Evolutionary conservation across 371 early-diverging fungal genomes (phyloP).

Genomic region (Haplosporangium sp.): DNA sequence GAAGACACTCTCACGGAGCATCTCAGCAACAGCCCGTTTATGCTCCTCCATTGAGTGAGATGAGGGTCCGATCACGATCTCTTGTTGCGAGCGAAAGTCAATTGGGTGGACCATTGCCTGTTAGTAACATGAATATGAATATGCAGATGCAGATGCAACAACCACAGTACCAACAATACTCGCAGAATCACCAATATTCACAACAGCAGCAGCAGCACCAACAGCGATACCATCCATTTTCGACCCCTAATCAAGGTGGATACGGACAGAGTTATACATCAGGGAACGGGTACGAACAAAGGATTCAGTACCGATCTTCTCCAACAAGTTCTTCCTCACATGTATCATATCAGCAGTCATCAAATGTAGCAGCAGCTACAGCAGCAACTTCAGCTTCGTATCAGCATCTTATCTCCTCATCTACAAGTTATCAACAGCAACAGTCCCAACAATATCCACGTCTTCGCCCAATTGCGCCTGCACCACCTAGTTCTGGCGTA

Average conservation of each 20-base stretch:
- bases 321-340: neutral
- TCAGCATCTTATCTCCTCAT: neutral
- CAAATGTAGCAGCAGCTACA: neutral
- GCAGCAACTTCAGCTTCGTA: constrained; percentile 1
- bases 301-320: neutral
- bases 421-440: constrained; percentile 13
- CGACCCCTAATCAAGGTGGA: neutral
- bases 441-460: constrained; percentile 5
- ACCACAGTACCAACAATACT: neutral
- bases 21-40: too few species aligned
- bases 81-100: constrained; percentile 12
- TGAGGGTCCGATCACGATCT: neutral
- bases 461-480: constrained; percentile 21
- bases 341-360: neutral
- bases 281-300: too few species aligned
- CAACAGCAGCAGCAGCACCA: constrained; percentile 9
- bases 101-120: constrained; percentile 28
- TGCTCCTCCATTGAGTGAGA: neutral
- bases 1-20: too few species aligned
- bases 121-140: neutral
- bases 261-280: neutral
- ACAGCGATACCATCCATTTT: constrained; percentile 6
- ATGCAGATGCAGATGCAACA: neutral
- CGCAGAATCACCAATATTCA: neutral
- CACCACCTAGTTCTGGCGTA: neutral